Evolutionary conservation across 2,329 filamentous ascomycete genomes (phyloP), one percentile per base, ranked within the genome.

Genomic region (Colletotrichum sp.): DNA sequence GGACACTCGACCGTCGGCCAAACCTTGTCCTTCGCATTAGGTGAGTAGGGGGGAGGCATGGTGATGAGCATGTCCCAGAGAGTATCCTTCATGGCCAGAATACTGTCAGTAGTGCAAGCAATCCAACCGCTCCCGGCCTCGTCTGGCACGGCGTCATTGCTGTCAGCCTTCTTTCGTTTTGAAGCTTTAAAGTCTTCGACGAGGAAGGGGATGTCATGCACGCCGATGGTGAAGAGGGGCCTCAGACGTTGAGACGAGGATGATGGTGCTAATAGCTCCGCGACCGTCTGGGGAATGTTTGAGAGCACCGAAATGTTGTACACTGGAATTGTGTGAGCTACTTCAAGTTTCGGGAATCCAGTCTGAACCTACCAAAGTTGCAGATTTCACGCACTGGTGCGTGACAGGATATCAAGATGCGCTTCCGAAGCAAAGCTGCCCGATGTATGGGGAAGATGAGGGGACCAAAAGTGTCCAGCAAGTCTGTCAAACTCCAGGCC

Each of bases 281-380:
- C 89, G 59, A 96, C 90, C 34, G 94, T 92, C 49, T 93, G 89
- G 32, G 97, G 96, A 59, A 99, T 93, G 79, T 96, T 98, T 60
- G 96, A 96, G 39, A 99, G 89, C 70, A 99, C 90, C n/a, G 96
- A 98, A 68, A 99, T 91, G 83, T 97, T 93, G 85, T 99, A 99
- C 77, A 99, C 97, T 96, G 78, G 71, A 66, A 1, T 6, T 15
- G 16, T 18, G n/a, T 74, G 8, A 59, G 59, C 44, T 24, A 59
- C 8, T 28, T 3, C 26, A 59, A 21, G 16, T 24, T 28, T n/a
- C 16, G 15, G 13, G 16, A 26, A 10, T 26, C 26, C 13, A 13
- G 5, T 52, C 13, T 4, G 13, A 15, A 80, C 87, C 63, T 88
- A 98, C 96, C 96, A 89, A 96, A 98, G 84, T 98, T 95, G 87